Base-by-base conservation (phyloP, 257 asterid genomes). In the Echium plantagineum region DNA sequence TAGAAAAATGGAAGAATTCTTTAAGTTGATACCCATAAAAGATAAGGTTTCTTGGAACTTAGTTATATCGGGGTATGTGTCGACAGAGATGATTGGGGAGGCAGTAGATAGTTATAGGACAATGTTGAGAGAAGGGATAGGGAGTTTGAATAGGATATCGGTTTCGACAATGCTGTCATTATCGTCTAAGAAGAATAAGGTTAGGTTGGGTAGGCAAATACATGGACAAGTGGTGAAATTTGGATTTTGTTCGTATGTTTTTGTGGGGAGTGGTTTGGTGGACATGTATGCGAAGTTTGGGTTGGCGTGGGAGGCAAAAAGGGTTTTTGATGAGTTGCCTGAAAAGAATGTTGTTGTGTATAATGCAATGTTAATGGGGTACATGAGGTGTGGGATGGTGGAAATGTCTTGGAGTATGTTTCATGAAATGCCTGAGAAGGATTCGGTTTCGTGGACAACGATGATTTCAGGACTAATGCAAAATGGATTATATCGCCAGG, bases 31-130 rank as follows among this genome's bases (percentile, higher is more conserved):
- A 66, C 96, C 95, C 15, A 77, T 59, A 42, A 83, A 76, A 72
- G 95, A 90, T 72, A 87, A 87, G 77, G 89, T 88, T 18, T 84
- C 97, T 16, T 91, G 98, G 98, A 91, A 91, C 73, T 81, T 80
- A 77, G 42, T 81, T 55, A 85, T 88, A 61, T 88, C 98, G 18
- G 98, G 95, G 59, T 91, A 84, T 57, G 63, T 71, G 3, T 81
- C 77, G 20, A 61, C 70, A 22, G 94, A 88, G 68, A 60, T 64
- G 71, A 38, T 7, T 52, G 77, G 68, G 67, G 80, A 74, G 69
- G 97, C 94, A 60, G 57, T 91, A 16, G 70, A 80, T 77, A 81
- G 85, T 56, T 91, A 85, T 55, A 85, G 72, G 63, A 68, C 62
- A 71, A 91, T 88, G 98, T 35, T 82, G 62, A 76, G 78, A 66